phyloP scores from a whole-genome alignment of 2,329 filamentous ascomycete species.

The Scytalidium sp. region DNA sequence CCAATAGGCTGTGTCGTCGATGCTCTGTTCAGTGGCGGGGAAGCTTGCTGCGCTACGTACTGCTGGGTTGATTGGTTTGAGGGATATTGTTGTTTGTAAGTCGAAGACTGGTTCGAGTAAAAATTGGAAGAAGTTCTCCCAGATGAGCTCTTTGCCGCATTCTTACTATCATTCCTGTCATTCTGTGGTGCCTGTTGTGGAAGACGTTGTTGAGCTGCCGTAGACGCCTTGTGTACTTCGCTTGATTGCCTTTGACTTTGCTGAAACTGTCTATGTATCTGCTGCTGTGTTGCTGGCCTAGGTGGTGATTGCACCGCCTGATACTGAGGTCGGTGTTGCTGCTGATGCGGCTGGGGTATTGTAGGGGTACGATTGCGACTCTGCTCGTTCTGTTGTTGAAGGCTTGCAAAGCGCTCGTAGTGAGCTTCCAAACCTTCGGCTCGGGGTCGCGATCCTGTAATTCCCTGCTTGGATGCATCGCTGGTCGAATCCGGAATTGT shows the following conservation, averaged over 20 bases:
- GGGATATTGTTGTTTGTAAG: constrained; percentile 27
- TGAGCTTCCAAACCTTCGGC: constrained; percentile 30
- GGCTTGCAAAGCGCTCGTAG: constrained; percentile 26
- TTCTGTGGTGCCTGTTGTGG: constrained; percentile 16
- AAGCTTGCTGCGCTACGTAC: constrained; percentile 23
- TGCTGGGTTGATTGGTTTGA: constrained; percentile 26
- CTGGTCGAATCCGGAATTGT: constrained; percentile 25
- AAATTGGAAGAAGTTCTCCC: constrained; percentile 19
- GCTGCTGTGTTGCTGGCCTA: constrained; percentile 15
- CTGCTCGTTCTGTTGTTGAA: constrained; percentile 15
- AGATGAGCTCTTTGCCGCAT: constrained; percentile 15
- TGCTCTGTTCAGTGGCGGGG: constrained; percentile 25
- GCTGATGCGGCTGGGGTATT: constrained; percentile 19
- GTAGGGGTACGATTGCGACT: constrained; percentile 23
- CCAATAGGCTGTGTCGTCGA: constrained; percentile 19
- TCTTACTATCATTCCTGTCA: constrained; percentile 22
- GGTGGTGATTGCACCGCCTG: constrained; percentile 17
- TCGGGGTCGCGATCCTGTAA: constrained; percentile 22
- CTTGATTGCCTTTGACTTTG: constrained; percentile 19
- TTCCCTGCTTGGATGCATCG: constrained; percentile 6
- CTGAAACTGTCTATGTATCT: constrained; percentile 18
- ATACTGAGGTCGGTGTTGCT: constrained; percentile 19
- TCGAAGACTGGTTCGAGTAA: constrained; percentile 21
- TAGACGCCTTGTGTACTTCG: constrained; percentile 14
- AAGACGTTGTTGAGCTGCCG: constrained; percentile 4